These are phyloP conservation scores for Diplocarpon rosae DNA, from an alignment of 2,329 filamentous ascomycete genomes.

Conservation along the genomic window DNA sequence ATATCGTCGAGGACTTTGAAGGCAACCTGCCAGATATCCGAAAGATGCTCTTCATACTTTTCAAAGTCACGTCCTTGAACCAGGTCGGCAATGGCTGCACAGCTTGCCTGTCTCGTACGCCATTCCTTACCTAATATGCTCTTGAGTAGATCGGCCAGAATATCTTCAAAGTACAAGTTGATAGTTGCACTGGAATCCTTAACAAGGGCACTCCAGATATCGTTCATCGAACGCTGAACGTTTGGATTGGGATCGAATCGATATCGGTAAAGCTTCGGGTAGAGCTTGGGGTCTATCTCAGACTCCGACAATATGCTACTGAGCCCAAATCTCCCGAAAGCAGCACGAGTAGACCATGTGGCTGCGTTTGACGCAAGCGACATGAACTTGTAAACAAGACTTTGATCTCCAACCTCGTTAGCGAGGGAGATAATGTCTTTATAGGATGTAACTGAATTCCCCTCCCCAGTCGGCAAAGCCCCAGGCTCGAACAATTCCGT, in stretches of 20 bases:
- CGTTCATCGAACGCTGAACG: constrained; percentile 90
- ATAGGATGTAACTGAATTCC: constrained; percentile 84
- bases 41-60: constrained; percentile 75
- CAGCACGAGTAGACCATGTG: constrained; percentile 94
- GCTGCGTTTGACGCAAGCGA: constrained; percentile 90
- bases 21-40: constrained; percentile 72
- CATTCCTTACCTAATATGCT: constrained; percentile 87
- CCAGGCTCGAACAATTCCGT: constrained; percentile 92
- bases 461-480: constrained; percentile 79
- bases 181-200: constrained; percentile 73
- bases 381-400: constrained; percentile 98
- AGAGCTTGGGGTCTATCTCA: constrained; percentile 80
- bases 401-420: constrained; percentile 93
- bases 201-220: constrained; percentile 94
- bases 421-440: constrained; percentile 93
- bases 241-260: constrained; percentile 91
- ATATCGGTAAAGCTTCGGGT: constrained; percentile 89
- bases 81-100: constrained; percentile 78
- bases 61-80: constrained; percentile 67
- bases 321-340: constrained; percentile 87
- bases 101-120: constrained; percentile 86
- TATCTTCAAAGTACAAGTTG: constrained; percentile 73
- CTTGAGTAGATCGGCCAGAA: constrained; percentile 76
- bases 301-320: constrained; percentile 87
- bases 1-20: constrained; percentile 94